These are phyloP conservation scores for Petunia hybrid DNA, from an alignment of 305 asterid genomes.

Conservation along the genomic window DNA sequence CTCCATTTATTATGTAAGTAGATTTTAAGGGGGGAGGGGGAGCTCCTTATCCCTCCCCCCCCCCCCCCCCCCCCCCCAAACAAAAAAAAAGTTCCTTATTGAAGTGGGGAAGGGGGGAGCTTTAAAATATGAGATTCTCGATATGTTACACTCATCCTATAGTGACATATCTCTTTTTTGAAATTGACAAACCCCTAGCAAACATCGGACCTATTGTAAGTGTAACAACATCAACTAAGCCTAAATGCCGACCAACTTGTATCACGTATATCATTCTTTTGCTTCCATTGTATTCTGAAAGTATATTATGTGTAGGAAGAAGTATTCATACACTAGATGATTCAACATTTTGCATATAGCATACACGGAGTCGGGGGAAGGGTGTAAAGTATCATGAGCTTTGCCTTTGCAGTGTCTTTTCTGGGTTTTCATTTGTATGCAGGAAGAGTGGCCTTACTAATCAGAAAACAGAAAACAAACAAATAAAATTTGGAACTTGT, in stretches of 20 bases:
- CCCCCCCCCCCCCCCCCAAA: too few relatives aligned
- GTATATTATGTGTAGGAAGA: too few relatives aligned
- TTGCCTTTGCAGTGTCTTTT: not conserved
- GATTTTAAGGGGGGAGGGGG: too few relatives aligned
- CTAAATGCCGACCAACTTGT: not conserved
- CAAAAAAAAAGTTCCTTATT: too few relatives aligned
- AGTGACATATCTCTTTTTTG: not conserved
- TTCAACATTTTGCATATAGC: not conserved
- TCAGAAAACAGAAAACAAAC: too few relatives aligned
- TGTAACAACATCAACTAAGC: not conserved
- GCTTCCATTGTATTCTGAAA: not conserved
- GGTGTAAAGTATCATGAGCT: not conserved
- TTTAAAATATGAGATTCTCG: not conserved
- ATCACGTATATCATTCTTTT: not conserved
- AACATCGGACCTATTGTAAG: constrained; percentile 19
- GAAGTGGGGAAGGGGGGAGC: too few relatives aligned
- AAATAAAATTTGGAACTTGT: not conserved
- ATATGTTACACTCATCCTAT: not conserved
- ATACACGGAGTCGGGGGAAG: not conserved
- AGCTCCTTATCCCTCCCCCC: too few relatives aligned
- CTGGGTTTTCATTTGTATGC: not conserved
- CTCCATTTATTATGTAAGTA: too few relatives aligned
- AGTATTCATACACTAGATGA: not conserved
- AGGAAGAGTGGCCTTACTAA: not conserved
- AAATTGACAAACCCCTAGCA: not conserved